A percentile compares a stretch with the other conserved stretches of the same genome.
Evolutionary conservation across 805 yeast species (phyloP).

Genomic region (Schwanniomyces sp.): DNA sequence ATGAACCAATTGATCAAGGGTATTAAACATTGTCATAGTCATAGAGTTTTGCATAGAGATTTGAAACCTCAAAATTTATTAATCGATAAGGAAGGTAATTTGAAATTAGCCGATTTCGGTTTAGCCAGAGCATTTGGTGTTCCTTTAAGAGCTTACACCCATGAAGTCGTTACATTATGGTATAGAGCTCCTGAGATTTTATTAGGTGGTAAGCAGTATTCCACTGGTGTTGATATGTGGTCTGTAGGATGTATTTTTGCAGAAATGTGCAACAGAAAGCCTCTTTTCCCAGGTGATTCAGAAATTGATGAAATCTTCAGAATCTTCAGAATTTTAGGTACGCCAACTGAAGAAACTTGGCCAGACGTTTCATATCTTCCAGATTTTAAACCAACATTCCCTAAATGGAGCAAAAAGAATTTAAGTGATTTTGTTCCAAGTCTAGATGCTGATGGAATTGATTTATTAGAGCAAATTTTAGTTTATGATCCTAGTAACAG

Average conservation of each 20-base stretch:
- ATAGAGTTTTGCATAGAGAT: constrained; percentile 92
- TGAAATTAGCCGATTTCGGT: constrained; percentile 81
- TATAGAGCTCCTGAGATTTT: constrained; percentile 95
- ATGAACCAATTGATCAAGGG: constrained; percentile 92
- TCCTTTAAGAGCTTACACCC: constrained; percentile 94
- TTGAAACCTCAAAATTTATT: constrained; percentile 94
- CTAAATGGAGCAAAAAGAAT: constrained; percentile 80
- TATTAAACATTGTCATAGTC: constrained; percentile 89
- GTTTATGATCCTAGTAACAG: constrained; percentile 92
- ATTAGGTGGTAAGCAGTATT: constrained; percentile 94
- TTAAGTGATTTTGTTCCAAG: constrained; percentile 73
- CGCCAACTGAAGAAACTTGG: constrained; percentile 92
- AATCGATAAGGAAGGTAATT: constrained; percentile 92
- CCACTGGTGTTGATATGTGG: constrained; percentile 99
- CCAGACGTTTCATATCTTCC: constrained; percentile 91
- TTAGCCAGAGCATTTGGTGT: constrained; percentile 97
- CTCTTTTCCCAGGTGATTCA: constrained; percentile 95
- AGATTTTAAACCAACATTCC: constrained; percentile 90
- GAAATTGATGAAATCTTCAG: constrained; percentile 96
- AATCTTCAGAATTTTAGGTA: constrained; percentile 88
- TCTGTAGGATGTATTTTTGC: constrained; percentile 97
- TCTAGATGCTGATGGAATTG: constrained; percentile 81
- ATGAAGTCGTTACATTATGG: constrained; percentile 98
- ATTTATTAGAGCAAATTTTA: constrained; percentile 73
- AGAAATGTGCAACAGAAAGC: constrained; percentile 95